Conservation (phyloP, 2,329 filamentous ascomycete species). For the Teratosphaeria epicoccoides region DNA sequence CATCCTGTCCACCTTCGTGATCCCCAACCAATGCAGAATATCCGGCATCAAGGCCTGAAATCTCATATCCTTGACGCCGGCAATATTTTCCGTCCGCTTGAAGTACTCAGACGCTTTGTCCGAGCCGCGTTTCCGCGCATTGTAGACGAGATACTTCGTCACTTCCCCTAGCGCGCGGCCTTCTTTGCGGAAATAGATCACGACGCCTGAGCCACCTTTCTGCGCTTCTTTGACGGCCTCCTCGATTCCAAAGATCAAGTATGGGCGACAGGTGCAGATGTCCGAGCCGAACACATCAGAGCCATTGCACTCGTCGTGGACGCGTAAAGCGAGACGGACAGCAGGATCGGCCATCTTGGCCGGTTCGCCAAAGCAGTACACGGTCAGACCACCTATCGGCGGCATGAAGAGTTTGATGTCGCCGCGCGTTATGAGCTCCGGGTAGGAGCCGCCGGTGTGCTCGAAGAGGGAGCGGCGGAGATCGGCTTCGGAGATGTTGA, state of each 20-base stretch:
- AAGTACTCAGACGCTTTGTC: conserved; percentile 86
- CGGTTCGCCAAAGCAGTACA: conserved; percentile 94
- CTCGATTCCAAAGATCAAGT: conserved; percentile 92
- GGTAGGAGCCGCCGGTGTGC: conserved; percentile 90
- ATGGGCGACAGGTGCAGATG: conserved; percentile 93
- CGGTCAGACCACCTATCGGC: conserved; percentile 88
- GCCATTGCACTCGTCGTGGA: conserved; percentile 87
- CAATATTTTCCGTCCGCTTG: conserved; percentile 94
- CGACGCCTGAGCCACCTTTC: conserved; percentile 82
- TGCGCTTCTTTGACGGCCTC: conserved; percentile 97
- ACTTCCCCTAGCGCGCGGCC: conserved; percentile 90
- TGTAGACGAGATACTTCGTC: conserved; percentile 77
- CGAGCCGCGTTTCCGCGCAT: conserved; percentile 66
- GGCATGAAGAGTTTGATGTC: conserved; percentile 95
- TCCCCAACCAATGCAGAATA: conserved; percentile 94
- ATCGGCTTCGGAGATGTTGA: conserved; percentile 86
- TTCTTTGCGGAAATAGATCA: conserved; percentile 98
- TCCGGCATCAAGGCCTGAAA: conserved; percentile 93
- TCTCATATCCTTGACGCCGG: conserved; percentile 90
- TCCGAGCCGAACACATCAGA: conserved; percentile 97
- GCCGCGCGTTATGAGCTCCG: conserved; percentile 85
- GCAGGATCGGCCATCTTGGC: conserved; percentile 86
- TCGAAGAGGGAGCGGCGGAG: conserved; percentile 84
- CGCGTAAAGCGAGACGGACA: conserved; percentile 67
- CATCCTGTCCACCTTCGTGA: conserved; percentile 98